These are phyloP conservation scores for Corylus heterophylla DNA, from an alignment of 306 rosid species.

Conservation along the genomic window DNA sequence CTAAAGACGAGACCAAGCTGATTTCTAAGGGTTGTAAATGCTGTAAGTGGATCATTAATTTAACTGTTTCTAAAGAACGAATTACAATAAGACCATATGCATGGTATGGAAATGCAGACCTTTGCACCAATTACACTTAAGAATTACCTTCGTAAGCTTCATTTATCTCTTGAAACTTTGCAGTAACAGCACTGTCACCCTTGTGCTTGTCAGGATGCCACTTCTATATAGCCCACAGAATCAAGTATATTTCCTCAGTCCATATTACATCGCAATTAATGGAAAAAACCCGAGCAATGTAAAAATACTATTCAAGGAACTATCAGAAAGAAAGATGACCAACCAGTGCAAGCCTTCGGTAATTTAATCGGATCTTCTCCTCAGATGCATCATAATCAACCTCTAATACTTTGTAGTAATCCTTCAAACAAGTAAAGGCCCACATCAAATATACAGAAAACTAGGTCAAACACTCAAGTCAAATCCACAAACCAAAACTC, in stretches of 20 bases:
- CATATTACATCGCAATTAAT: conserved; percentile 6
- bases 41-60: neutral
- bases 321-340: conserved; percentile 26
- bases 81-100: conserved; percentile 13
- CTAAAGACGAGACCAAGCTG: neutral
- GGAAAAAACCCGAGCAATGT: conserved; percentile 6
- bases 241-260: conserved; percentile 25
- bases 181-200: conserved; percentile 52
- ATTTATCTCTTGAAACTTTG: conserved; percentile 74
- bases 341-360: conserved; percentile 74
- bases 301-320: conserved; percentile 21
- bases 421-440: conserved; percentile 39
- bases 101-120: neutral
- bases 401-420: conserved; percentile 73
- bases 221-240: conserved; percentile 47
- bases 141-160: conserved; percentile 71
- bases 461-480: neutral
- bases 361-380: conserved; percentile 63
- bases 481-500: neutral
- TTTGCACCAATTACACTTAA: neutral
- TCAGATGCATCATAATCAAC: conserved; percentile 76
- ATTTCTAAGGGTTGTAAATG: conserved; percentile 11
- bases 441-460: conserved; percentile 25
- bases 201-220: conserved; percentile 87
- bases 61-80: neutral